Evolutionary conservation across 228 moss, liverwort and hornwort genomes (phyloP).

Genomic region (Sphagnum magellanicum): DNA sequence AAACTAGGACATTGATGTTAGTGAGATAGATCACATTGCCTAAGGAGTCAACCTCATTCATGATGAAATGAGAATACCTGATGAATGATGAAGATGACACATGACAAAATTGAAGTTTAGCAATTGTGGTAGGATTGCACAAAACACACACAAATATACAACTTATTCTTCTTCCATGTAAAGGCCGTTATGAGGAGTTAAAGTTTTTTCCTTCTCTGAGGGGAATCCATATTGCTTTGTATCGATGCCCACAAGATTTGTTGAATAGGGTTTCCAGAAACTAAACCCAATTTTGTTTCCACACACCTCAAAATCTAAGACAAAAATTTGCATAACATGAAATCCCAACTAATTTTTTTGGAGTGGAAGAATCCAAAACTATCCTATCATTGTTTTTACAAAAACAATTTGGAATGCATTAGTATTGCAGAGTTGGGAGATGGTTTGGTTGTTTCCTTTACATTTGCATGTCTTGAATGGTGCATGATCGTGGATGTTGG

Average conservation of each 20-base stretch:
- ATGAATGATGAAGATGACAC: slow-evolving; percentile 7
- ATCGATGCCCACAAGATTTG: too few species aligned
- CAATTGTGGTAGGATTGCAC: background rate
- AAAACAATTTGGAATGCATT: too few species aligned
- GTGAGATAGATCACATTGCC: slow-evolving; percentile 60
- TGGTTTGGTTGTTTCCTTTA: too few species aligned
- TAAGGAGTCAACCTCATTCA: slow-evolving; percentile 75
- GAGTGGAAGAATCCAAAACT: slow-evolving; percentile 2
- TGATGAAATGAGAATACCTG: slow-evolving; percentile 92
- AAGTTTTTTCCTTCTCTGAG: background rate
- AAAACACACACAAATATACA: background rate
- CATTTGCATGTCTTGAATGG: too few species aligned
- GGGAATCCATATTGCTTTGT: too few species aligned
- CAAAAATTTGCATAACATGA: slow-evolving; percentile 52
- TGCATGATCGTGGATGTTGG: too few species aligned
- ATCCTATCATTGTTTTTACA: too few species aligned
- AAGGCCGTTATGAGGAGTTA: background rate
- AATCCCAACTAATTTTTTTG: slow-evolving; percentile 80
- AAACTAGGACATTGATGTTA: slow-evolving; percentile 47
- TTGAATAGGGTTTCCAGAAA: too few species aligned
- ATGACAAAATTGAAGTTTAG: background rate
- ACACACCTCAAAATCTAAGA: slow-evolving; percentile 78
- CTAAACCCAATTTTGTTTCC: slow-evolving; percentile 61
- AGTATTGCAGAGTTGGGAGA: too few species aligned
- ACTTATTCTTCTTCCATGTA: background rate